phyloP scores from a whole-genome alignment of 2,329 filamentous ascomycete genomes.

The Beauveria rudraprayagi region DNA sequence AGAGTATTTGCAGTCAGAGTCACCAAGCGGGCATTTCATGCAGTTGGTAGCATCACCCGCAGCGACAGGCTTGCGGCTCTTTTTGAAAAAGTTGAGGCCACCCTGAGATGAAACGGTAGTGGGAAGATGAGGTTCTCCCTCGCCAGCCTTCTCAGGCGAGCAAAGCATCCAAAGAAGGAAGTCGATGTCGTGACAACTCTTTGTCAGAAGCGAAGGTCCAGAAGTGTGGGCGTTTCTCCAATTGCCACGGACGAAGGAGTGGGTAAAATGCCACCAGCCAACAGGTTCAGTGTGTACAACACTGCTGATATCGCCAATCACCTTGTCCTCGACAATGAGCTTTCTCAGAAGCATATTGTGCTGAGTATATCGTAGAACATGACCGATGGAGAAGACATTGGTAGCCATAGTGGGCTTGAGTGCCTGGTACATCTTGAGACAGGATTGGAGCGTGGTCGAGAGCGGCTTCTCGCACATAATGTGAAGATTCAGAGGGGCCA shows the following conservation, averaged over 20 bases:
- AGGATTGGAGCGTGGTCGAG: constrained; percentile 70
- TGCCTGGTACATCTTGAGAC: constrained; percentile 62
- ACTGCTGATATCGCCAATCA: constrained; percentile 77
- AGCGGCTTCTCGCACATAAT: constrained; percentile 95
- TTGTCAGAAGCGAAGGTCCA: constrained; percentile 81
- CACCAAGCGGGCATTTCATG: constrained; percentile 59
- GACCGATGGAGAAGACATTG: constrained; percentile 78
- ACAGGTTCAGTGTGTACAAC: constrained; percentile 91
- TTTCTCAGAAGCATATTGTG: constrained; percentile 82
- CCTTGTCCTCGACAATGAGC: constrained; percentile 63
- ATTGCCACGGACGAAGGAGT: constrained; percentile 87
- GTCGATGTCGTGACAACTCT: constrained; percentile 95
- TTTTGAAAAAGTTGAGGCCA: constrained; percentile 68
- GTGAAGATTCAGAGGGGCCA: constrained; percentile 65
- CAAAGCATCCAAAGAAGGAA: constrained; percentile 85
- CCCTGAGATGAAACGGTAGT: constrained; percentile 68
- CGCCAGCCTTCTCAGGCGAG: constrained; percentile 48
- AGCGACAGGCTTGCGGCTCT: constrained; percentile 62
- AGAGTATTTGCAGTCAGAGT: constrained; percentile 73
- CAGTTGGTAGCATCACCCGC: constrained; percentile 83
- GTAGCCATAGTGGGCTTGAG: constrained; percentile 30
- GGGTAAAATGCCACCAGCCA: constrained; percentile 92
- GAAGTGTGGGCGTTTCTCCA: constrained; percentile 75
- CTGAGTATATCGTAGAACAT: constrained; percentile 87
- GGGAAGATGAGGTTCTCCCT: constrained; percentile 59